A percentile compares a stretch with the other conserved stretches of the same genome.
Evolutionary conservation across 2,329 filamentous ascomycete species (phyloP).

Genomic region (Ophiosphaerella narmari): DNA sequence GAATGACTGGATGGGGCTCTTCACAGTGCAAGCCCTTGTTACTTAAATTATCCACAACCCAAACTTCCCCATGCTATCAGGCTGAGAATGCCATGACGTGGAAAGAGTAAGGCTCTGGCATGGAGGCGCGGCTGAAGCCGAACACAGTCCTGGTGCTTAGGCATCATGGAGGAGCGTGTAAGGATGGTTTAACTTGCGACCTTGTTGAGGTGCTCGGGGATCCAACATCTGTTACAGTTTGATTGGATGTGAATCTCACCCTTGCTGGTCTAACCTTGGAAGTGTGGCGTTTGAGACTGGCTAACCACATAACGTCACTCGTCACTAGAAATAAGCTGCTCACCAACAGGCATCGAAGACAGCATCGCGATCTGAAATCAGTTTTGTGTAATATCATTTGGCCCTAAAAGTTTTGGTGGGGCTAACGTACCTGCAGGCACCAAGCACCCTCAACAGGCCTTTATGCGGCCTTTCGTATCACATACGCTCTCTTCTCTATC

Average conservation of each 20-base stretch:
- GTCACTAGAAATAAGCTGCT: conserved; percentile 28
- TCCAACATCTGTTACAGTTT: conserved; percentile 2
- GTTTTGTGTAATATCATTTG: background rate
- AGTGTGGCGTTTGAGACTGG: conserved; percentile 5
- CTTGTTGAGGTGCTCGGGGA: conserved; percentile 14
- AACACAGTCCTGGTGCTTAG: conserved; percentile 1
- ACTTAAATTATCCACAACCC: conserved; percentile 1
- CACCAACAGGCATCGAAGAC: conserved; percentile 13
- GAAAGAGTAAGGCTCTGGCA: conserved; percentile 9
- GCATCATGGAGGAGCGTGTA: conserved; percentile 12
- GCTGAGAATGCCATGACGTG: conserved; percentile 34
- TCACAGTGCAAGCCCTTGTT: too few species aligned
- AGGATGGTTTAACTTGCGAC: conserved; percentile 7
- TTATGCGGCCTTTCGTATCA: too few species aligned
- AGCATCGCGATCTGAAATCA: conserved; percentile 31
- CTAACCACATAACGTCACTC: conserved; percentile 39
- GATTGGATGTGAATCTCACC: conserved; percentile 25
- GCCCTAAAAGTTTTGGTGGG: conserved; percentile 13
- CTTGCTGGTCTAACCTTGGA: conserved; percentile 21
- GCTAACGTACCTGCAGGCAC: too few species aligned
- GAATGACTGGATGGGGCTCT: too few species aligned
- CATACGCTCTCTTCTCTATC: conserved; percentile 3
- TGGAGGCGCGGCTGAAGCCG: conserved; percentile 24
- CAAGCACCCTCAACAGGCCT: too few species aligned
- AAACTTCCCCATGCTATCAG: conserved; percentile 20